Percentiles rank a stretch among this genome's conserved stretches.
These are phyloP conservation scores for Trametes villosa DNA, from an alignment of 768 basidiomycete genomes.

Conservation along the genomic window DNA sequence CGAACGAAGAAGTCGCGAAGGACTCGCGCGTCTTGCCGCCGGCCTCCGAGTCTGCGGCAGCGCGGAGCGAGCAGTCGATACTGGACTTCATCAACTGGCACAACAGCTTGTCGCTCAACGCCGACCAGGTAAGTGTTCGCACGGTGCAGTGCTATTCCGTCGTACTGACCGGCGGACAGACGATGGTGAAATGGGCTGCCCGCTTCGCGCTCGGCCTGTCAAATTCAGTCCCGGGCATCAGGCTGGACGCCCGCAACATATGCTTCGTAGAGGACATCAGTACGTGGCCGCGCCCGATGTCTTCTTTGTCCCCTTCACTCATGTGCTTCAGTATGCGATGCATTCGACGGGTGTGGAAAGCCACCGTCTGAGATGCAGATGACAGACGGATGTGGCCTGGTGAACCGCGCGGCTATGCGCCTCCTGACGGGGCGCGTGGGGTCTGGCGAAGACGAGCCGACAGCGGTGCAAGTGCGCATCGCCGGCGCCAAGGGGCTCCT, in stretches of 20 bases:
- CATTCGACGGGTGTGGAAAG: slow-evolving; percentile 27
- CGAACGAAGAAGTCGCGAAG: slow-evolving; percentile 47
- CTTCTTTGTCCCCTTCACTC: not conserved
- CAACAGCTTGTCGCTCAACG: slow-evolving; percentile 54
- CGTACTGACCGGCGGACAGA: slow-evolving; percentile 37
- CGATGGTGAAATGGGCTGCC: slow-evolving; percentile 67
- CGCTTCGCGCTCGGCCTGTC: slow-evolving; percentile 65
- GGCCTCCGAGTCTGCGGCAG: not conserved
- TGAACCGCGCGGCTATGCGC: slow-evolving; percentile 57
- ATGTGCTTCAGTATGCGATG: slow-evolving; percentile 30
- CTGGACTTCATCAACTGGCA: slow-evolving; percentile 57
- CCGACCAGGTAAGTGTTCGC: slow-evolving; percentile 49
- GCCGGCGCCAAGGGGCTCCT: slow-evolving; percentile 38
- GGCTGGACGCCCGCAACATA: slow-evolving; percentile 44
- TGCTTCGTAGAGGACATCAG: slow-evolving; percentile 51
- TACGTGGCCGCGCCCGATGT: slow-evolving; percentile 31
- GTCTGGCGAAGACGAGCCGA: slow-evolving; percentile 29
- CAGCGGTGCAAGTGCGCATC: slow-evolving; percentile 36
- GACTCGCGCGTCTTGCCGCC: not conserved
- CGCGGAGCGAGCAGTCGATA: slow-evolving; percentile 36
- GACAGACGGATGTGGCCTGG: slow-evolving; percentile 78
- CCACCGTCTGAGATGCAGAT: slow-evolving; percentile 41
- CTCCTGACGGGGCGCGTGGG: slow-evolving; percentile 23
- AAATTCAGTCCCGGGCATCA: slow-evolving; percentile 61
- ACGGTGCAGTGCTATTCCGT: no score